A percentile compares a stretch with the other conserved stretches of the same genome.
Conservation (phyloP, 2,329 filamentous ascomycete species). For the Pseudogymnoascus sp. region DNA sequence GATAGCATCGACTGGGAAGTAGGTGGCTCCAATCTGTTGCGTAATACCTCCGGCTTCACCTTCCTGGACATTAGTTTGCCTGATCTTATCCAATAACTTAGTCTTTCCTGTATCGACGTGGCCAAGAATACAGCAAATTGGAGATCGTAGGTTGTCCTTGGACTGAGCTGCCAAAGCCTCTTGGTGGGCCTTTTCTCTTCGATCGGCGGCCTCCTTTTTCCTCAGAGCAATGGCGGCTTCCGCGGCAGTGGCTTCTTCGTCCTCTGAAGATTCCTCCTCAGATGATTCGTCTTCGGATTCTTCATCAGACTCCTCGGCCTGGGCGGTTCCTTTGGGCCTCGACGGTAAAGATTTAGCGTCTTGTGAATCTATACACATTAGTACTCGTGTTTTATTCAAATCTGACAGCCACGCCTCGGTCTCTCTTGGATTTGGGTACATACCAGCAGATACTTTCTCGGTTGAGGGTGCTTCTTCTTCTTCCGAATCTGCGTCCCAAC, state of each 20-base stretch:
- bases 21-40: conserved; percentile 98
- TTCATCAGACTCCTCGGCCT: conserved; percentile 45
- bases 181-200: conserved; percentile 82
- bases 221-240: conserved; percentile 64
- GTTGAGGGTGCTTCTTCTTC: conserved; percentile 45
- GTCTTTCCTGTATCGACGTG: conserved; percentile 99
- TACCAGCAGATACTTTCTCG: not conserved
- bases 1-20: conserved; percentile 93
- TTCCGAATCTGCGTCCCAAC: conserved; percentile 83
- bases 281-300: conserved; percentile 40
- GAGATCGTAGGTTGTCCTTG: conserved; percentile 88
- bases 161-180: conserved; percentile 85
- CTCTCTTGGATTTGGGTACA: conserved; percentile 19
- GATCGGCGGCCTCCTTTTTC: conserved; percentile 82
- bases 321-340: conserved; percentile 24
- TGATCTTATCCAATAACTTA: conserved; percentile 97
- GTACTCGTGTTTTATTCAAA: conserved; percentile 20
- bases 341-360: conserved; percentile 21
- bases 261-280: conserved; percentile 57
- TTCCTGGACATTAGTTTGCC: conserved; percentile 97
- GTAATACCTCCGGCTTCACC: conserved; percentile 99
- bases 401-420: conserved; percentile 23
- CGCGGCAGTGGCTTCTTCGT: conserved; percentile 67
- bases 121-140: conserved; percentile 98
- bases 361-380: conserved; percentile 15